phyloP scores from a whole-genome alignment of 2,329 filamentous ascomycete genomes.

The Diaporthe sp. region DNA sequence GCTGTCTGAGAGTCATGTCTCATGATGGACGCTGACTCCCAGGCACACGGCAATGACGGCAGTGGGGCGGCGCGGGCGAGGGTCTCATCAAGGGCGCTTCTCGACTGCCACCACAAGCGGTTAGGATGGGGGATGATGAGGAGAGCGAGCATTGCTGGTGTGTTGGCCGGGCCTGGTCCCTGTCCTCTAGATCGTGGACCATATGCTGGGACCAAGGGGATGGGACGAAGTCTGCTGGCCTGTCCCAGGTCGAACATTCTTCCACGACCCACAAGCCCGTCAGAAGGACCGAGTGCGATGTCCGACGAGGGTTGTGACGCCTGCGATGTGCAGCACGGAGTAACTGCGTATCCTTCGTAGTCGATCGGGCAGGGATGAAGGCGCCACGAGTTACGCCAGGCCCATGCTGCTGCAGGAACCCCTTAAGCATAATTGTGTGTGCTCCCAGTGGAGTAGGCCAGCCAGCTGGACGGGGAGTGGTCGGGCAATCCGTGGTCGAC shows the following conservation, averaged over 20 bases:
- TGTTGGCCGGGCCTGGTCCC: conserved; percentile 1
- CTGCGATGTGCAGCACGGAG: not conserved
- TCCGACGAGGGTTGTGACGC: not conserved
- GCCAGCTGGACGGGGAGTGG: not conserved
- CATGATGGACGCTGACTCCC: conserved; percentile 27
- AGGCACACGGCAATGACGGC: conserved; percentile 26
- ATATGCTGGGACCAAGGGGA: conserved; percentile 4
- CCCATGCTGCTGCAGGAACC: conserved; percentile 10
- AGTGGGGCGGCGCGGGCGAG: conserved; percentile 19
- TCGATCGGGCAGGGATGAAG: not conserved
- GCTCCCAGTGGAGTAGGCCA: not conserved
- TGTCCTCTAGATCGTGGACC: not conserved
- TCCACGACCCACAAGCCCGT: conserved; percentile 16
- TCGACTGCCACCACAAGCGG: conserved; percentile 26
- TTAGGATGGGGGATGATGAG: not conserved
- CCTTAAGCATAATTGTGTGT: conserved; percentile 14
- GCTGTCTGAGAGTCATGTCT: conserved; percentile 17
- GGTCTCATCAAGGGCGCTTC: conserved; percentile 26
- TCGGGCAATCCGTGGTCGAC: conserved; percentile 9
- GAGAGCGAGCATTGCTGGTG: not conserved
- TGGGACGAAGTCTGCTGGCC: conserved; percentile 24
- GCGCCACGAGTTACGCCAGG: not conserved
- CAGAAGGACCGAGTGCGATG: conserved; percentile 17
- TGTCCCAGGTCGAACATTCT: not conserved
- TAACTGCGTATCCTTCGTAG: not conserved